phyloP scores from a whole-genome alignment of 139 green algal genomes.

The Coelastrella sp. region DNA sequence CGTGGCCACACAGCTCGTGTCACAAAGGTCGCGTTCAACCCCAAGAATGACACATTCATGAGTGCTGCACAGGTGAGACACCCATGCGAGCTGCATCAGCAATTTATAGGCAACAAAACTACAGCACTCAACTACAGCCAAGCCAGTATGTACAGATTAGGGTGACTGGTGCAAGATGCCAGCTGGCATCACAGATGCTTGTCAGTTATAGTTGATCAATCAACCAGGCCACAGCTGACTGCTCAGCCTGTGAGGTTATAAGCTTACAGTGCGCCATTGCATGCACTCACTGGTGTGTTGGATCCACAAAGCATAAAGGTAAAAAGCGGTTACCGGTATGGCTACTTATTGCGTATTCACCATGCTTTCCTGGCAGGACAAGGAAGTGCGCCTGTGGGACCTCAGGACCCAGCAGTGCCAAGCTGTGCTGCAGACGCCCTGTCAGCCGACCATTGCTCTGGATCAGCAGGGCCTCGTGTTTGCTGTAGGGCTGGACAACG shows the following conservation, averaged over 20 bases:
- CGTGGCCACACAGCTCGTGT: conserved; percentile 81
- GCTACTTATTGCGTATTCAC: neutral
- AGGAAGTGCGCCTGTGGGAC: conserved; percentile 91
- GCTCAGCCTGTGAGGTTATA: too few species aligned
- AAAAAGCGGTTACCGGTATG: neutral
- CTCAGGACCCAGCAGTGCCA: conserved; percentile 81
- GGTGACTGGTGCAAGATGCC: too few species aligned
- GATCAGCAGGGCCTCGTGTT: conserved; percentile 93
- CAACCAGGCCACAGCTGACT: too few species aligned
- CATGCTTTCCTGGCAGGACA: conserved; percentile 64
- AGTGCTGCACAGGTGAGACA: conserved; percentile 69
- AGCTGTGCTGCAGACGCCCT: conserved; percentile 70
- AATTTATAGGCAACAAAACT: too few species aligned
- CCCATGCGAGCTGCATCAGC: neutral
- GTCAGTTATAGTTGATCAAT: too few species aligned
- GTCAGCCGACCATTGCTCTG: conserved; percentile 70
- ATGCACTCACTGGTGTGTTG: neutral
- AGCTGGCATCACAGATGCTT: too few species aligned
- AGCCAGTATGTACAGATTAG: too few species aligned
- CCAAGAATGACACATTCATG: conserved; percentile 88
- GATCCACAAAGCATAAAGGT: neutral
- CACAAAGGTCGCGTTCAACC: conserved; percentile 80
- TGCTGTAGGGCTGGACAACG: conserved; percentile 78
- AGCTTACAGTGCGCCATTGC: too few species aligned
- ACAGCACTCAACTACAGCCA: too few species aligned